Base-by-base conservation (phyloP, 331 rosid species). In the Acacia pycnantha region DNA sequence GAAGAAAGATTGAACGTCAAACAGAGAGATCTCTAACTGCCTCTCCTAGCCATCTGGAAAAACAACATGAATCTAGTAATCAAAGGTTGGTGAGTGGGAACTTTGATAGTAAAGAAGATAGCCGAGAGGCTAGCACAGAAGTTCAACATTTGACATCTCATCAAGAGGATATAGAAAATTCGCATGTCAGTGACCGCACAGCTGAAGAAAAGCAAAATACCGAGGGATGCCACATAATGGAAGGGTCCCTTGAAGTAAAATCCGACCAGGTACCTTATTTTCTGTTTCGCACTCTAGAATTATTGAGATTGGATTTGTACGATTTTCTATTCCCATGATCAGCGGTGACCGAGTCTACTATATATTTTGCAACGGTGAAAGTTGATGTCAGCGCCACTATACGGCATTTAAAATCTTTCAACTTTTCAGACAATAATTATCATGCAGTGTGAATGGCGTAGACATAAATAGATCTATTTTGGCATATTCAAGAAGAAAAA, bases 201-300 rank as follows among this genome's bases (percentile, higher is more conserved):
- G 78, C 68, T 27, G 83, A 85, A 70, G 92, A 46, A 54, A 43
- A 75, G 83, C 87, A 78, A 76, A 68, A 64, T 74, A 76, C 77
- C 18, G 51, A 67, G 82, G 89, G 86, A 77, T 77, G 66, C 72
- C 61, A 67, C 74, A 9, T 76, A 73, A 68, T 80, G 71, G 89
- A 84, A 47, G 79, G 76, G 37, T 82, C 88, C 79, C 78, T 43
- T 79, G 76, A 81, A 58, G 74, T 73, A 82, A 88, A 77, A 61
- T 51, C 48, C 69, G 78, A 85, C 80, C 85, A 89, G 99, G 98
- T 95, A 90, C 73, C 31, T 22, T 21, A 16, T 51, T 66, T 82
- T 75, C 78, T 74, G 50, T 37, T 79, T 53, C 47, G 72, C 50
- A 15, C 69, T 58, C 75, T 69, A 51, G 78, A 68, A 79, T 41